Evolutionary conservation across 257 asterid genomes (phyloP).

Genomic region (Solanum tacnaense): DNA sequence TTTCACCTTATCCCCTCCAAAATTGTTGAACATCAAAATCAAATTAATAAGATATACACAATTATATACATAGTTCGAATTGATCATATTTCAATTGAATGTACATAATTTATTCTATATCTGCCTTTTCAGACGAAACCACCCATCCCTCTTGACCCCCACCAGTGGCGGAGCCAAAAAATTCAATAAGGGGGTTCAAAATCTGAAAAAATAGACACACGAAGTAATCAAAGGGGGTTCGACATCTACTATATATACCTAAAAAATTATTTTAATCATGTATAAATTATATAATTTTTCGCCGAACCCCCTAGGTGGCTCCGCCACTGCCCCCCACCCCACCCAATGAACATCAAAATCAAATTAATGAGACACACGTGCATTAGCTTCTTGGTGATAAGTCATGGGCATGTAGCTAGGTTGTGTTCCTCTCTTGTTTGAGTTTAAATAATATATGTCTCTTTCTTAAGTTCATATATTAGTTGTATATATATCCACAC

Average conservation of each 20-base stretch:
- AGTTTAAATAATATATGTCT: background rate
- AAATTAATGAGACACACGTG: constrained; percentile 45
- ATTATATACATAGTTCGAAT: background rate
- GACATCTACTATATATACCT: too few species aligned
- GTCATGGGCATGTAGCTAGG: background rate
- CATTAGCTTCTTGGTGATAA: constrained; percentile 6
- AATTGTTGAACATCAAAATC: background rate
- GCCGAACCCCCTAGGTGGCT: too few species aligned
- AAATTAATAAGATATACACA: constrained; percentile 27
- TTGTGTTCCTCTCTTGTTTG: background rate
- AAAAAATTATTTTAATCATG: too few species aligned
- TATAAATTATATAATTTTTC: too few species aligned
- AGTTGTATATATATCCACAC: background rate
- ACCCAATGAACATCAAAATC: background rate
- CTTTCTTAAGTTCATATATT: background rate
- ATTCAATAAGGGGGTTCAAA: too few species aligned
- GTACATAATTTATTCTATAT: background rate
- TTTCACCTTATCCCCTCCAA: background rate
- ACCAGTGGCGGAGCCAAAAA: too few species aligned
- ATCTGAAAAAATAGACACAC: too few species aligned
- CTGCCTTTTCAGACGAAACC: too few species aligned
- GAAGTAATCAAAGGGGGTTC: too few species aligned
- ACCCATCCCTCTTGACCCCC: background rate
- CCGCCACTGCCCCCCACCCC: background rate
- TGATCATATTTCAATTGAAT: background rate